Evolutionary conservation across 2,329 filamentous ascomycete species (phyloP).

Genomic region (Triangularia setosa): DNA sequence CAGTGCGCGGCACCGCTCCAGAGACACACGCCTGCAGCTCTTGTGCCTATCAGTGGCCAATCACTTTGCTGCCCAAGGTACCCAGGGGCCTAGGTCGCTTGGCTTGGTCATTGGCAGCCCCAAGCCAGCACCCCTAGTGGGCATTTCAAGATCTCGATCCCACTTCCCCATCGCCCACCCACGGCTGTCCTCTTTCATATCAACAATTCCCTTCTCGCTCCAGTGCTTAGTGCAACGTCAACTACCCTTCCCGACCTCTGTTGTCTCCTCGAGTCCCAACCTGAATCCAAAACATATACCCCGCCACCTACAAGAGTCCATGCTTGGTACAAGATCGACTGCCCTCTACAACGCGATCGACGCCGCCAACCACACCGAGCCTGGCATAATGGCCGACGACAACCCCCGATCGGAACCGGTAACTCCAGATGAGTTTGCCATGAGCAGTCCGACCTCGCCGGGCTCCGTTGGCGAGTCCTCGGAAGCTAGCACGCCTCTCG

Average conservation of each 20-base stretch:
- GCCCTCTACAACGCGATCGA: neutral
- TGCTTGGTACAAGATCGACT: neutral
- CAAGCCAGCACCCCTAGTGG: slow-evolving; percentile 1
- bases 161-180: slow-evolving; percentile 9
- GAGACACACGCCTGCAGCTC: neutral
- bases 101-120: neutral
- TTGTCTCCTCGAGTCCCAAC: neutral
- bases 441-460: slow-evolving; percentile 41
- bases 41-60: neutral
- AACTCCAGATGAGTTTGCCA: slow-evolving; percentile 44
- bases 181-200: neutral
- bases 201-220: neutral
- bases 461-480: slow-evolving; percentile 43
- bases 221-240: neutral
- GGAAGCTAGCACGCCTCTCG: slow-evolving; percentile 46
- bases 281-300: neutral
- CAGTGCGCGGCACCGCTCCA: neutral
- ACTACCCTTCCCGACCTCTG: neutral
- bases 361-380: neutral
- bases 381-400: slow-evolving; percentile 27
- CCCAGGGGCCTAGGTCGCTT: neutral
- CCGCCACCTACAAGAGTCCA: neutral
- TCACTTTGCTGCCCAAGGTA: neutral
- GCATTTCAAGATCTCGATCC: slow-evolving; percentile 17
- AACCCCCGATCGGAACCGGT: slow-evolving; percentile 37